Base-by-base conservation (phyloP, 23 red algal species). In the Pyropia haitanensis region DNA sequence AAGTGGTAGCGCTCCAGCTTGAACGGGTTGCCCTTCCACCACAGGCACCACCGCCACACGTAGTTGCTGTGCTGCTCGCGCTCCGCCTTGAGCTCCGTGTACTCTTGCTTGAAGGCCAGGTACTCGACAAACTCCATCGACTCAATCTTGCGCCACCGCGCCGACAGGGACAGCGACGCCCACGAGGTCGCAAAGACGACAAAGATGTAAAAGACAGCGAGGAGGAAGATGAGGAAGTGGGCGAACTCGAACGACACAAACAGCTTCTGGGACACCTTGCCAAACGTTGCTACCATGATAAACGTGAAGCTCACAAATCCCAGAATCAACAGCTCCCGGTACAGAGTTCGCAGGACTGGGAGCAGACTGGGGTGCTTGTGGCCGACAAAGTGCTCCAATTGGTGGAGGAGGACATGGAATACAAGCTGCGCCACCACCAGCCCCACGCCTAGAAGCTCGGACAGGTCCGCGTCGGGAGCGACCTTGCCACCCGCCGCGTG, bases 291-390 rank as follows among this genome's bases (percentile, higher is more conserved):
- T 39, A 81, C 75, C 15, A 81, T 16, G 60, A 83, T 80, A 48
- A 90, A 80, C 12, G 57, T 50, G 27, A 90, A 79, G 10, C 74
- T 73, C 14, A 90, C 60, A 20, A 73, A 20, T 39, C 86, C 86
- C 20, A 90, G 76, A 27, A 81, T 70, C 86, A 90, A 74, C 50
- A 90, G 76, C 86, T 90, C 86, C 15, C 78, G 60, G 49, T 90
- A 90, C 27, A 90, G 53, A 2, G 64, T 63, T 21, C 65, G 49
- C 6, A 80, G 56, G 20, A 83, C 67, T 19, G 65, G 50, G 27
- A 51, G 51, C 5, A 90, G 56, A 51, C 80, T 68, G n/a, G 67
- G 67, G 44, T 90, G 86, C 30, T 71, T 75, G 57, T 73, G 52
- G 28, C 32, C 52, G 58, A 79, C 68, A 66, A 74, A 90, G 25